phyloP scores from a whole-genome alignment of 192 early-diverging fungal genomes.

The Chytriomyces hyalinus region DNA sequence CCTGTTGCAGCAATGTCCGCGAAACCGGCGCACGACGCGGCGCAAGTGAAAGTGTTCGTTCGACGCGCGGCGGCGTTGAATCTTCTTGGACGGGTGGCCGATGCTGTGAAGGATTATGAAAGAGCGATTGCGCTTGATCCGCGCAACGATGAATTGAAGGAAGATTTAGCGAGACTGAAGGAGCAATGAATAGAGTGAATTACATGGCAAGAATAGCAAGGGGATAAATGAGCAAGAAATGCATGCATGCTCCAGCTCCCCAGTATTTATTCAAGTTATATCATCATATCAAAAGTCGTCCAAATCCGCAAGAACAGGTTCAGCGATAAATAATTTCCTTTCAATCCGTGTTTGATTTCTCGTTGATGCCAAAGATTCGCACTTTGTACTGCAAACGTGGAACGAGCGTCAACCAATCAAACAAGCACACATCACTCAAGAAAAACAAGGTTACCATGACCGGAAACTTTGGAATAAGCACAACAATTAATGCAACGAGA shows the following conservation, averaged over 20 bases:
- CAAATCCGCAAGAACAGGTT: too few species aligned
- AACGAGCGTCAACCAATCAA: neutral
- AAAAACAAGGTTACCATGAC: conserved; percentile 46
- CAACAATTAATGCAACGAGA: conserved; percentile 79
- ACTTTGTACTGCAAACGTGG: conserved; percentile 58
- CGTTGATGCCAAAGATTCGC: conserved; percentile 94
- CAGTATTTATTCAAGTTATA: too few species aligned
- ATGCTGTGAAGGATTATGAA: conserved; percentile 69
- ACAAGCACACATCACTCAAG: neutral
- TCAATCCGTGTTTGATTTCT: conserved; percentile 33
- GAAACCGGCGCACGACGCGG: conserved; percentile 51
- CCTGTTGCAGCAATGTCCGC: conserved; percentile 43
- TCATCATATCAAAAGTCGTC: too few species aligned
- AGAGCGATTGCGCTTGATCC: conserved; percentile 62
- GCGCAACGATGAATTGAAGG: conserved; percentile 49
- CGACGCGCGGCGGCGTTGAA: conserved; percentile 71
- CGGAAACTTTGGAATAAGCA: conserved; percentile 92
- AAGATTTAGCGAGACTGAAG: conserved; percentile 30
- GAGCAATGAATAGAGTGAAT: too few species aligned
- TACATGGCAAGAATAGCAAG: too few species aligned
- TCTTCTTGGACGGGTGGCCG: conserved; percentile 59
- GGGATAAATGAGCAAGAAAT: too few species aligned
- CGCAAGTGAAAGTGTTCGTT: conserved; percentile 62
- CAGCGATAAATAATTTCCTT: too few species aligned
- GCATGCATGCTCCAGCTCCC: too few species aligned